Conservation (phyloP, 2,329 filamentous ascomycete genomes). For the Atkinsonella hypoxylon region DNA sequence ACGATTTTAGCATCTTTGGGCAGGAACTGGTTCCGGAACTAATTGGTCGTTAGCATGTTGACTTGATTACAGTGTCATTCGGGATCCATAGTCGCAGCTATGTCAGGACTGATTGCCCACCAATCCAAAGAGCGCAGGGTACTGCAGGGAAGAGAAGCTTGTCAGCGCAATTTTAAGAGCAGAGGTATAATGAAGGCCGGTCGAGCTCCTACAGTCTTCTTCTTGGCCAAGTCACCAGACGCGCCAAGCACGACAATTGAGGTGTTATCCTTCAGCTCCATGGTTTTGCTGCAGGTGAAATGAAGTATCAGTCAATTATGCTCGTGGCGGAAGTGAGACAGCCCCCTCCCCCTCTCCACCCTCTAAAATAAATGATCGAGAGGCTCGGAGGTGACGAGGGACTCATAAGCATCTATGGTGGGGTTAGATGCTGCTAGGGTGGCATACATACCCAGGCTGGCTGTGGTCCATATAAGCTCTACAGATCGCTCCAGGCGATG, state of each 20-base stretch:
- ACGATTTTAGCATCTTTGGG: constrained; percentile 93
- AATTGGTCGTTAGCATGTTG: constrained; percentile 6
- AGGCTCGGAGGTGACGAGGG: constrained; percentile 2
- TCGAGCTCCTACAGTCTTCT: constrained; percentile 72
- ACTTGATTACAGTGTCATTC: neutral
- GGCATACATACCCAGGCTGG: constrained; percentile 8
- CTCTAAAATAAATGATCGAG: neutral
- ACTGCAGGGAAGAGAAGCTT: constrained; percentile 38
- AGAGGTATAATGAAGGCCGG: neutral
- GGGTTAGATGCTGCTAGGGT: constrained; percentile 5
- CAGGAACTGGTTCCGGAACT: constrained; percentile 99
- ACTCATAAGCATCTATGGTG: neutral
- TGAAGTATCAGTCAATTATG: constrained; percentile 6
- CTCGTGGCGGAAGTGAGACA: neutral
- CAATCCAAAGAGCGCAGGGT: constrained; percentile 92
- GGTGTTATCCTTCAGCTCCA: constrained; percentile 98
- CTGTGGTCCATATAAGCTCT: constrained; percentile 9
- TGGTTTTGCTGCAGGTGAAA: constrained; percentile 41
- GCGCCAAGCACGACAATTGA: constrained; percentile 93
- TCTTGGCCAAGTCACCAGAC: constrained; percentile 96
- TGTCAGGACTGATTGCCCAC: constrained; percentile 42
- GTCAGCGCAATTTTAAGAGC: constrained; percentile 11
- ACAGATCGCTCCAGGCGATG: constrained; percentile 6
- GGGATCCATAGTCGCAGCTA: neutral
- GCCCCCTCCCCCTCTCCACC: neutral